Evolutionary conservation across 2,329 filamentous ascomycete species (phyloP), one percentile per base, ranked within the genome.

Genomic region (Phialophora macrospora): DNA sequence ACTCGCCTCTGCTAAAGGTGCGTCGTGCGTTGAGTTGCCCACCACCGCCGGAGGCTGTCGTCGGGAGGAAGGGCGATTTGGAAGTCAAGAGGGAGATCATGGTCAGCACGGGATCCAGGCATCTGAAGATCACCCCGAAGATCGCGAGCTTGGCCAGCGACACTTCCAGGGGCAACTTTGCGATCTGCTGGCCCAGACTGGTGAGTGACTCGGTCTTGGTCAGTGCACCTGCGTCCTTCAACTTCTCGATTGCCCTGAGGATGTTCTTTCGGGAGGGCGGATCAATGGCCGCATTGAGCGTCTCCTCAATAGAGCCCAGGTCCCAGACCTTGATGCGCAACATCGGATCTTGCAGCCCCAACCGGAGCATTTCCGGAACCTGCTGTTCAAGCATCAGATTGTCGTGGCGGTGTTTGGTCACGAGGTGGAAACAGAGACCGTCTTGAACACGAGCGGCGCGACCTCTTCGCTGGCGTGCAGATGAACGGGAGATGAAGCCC

Each of bases 301-400:
- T 97, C 72, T 94, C 87, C 75, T 98, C 94, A 61, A 98, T 96
- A 48, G 92, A 90, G 11, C 95, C 95, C 51, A 99, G 86, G 74
- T 96, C 96, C 82, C 94, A 99, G 54, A 97, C 97, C 79, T 99
- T 99, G 70, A 98, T 93, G 8, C 95, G 88, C 75, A 99, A 93
- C 4, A 96, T 93, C 11, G 99, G 83, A 74, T 99, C 95, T 77
- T 99, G 95, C 11, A 99, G 82, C 0, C 95, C 97, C 3, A 99
- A 82, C 0, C 95, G 90, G 48, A 99, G 86, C 88, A 99, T 96
- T 77, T 99, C 95, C 0, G 95, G 96, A 0, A 92, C 97, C 79
- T 98, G 95, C 74, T 97, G 92, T 68, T 96, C 93, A 58, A 88
- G 38, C 77, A 82, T 80, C 65, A 87, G 75, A 64, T 87, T 87